Percentiles rank a stretch among this genome's conserved stretches.
phyloP scores from a whole-genome alignment of 2,329 filamentous ascomycete species.

The Mariannaea sp. region DNA sequence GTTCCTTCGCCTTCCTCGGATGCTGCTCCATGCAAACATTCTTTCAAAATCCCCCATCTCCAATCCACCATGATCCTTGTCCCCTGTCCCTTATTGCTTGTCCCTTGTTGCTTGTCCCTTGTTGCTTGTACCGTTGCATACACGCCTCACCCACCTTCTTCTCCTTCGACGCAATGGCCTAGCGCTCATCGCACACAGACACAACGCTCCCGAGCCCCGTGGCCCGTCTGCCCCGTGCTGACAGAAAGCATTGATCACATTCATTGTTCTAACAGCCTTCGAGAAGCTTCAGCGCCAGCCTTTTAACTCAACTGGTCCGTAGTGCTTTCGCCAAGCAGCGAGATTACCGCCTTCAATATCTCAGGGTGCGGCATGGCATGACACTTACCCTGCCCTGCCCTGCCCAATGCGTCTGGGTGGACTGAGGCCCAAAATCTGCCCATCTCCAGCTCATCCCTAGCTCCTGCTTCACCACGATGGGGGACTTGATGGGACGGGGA shows the following conservation, averaged over 20 bases:
- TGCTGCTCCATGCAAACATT: background rate
- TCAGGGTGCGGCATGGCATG: slow-evolving; percentile 8
- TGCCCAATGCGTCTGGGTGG: slow-evolving; percentile 14
- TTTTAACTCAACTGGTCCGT: slow-evolving; percentile 8
- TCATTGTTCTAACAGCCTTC: slow-evolving; percentile 37
- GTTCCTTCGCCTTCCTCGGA: slow-evolving; percentile 9
- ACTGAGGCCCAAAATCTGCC: slow-evolving; percentile 15
- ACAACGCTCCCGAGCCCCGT: slow-evolving; percentile 25
- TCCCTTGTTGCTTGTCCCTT: slow-evolving; percentile 1
- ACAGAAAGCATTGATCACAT: slow-evolving; percentile 28
- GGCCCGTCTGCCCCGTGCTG: slow-evolving; percentile 32
- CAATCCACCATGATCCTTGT: slow-evolving; percentile 8
- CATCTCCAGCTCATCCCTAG: slow-evolving; percentile 14
- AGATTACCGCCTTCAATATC: background rate
- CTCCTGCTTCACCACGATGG: slow-evolving; percentile 18
- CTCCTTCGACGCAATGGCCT: slow-evolving; percentile 24
- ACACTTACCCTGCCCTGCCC: background rate
- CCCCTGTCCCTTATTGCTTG: background rate
- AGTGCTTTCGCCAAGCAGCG: background rate
- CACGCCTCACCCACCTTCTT: slow-evolving; percentile 1
- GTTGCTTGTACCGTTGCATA: background rate
- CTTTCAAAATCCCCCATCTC: background rate
- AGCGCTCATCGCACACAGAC: slow-evolving; percentile 21
- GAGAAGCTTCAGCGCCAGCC: slow-evolving; percentile 31
- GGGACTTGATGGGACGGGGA: slow-evolving; percentile 1